Evolutionary conservation across 495 filamentous ascomycete genomes (phyloP).

Genomic region (Amphirosellinia nigrospora): DNA sequence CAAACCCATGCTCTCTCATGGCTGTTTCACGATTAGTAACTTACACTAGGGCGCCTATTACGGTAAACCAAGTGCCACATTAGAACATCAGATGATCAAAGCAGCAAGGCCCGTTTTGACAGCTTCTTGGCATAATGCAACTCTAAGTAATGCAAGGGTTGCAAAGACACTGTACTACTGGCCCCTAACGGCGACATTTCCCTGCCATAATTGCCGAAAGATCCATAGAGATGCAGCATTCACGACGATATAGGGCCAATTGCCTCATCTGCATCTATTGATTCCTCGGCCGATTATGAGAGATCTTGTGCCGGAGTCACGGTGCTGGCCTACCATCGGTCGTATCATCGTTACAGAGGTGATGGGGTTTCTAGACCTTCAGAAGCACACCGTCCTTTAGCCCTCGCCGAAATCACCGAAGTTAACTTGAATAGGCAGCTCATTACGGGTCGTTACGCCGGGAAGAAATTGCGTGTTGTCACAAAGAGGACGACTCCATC

Average conservation of each 20-base stretch:
- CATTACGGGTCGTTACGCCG: background rate
- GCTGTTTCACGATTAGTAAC: background rate
- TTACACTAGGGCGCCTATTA: background rate
- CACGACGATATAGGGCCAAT: no score
- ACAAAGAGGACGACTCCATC: background rate
- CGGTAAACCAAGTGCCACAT: background rate
- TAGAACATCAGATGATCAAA: background rate
- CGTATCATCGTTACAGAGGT: background rate
- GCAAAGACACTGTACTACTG: background rate
- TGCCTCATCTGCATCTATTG: no score
- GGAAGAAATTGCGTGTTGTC: background rate
- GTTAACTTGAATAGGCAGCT: conserved; percentile 10
- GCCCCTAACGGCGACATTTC: background rate
- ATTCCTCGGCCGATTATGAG: no score
- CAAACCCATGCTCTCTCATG: background rate
- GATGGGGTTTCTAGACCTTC: background rate
- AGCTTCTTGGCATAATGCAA: background rate
- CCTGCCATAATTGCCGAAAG: background rate
- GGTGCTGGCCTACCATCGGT: background rate
- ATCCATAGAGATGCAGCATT: background rate
- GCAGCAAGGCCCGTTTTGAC: background rate
- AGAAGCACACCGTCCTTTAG: background rate
- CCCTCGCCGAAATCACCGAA: background rate
- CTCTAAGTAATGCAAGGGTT: background rate
- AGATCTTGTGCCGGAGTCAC: background rate